Evolutionary conservation across 148 eudicot genomes (phyloP).

Genomic region (Arctostaphylos glauca): DNA sequence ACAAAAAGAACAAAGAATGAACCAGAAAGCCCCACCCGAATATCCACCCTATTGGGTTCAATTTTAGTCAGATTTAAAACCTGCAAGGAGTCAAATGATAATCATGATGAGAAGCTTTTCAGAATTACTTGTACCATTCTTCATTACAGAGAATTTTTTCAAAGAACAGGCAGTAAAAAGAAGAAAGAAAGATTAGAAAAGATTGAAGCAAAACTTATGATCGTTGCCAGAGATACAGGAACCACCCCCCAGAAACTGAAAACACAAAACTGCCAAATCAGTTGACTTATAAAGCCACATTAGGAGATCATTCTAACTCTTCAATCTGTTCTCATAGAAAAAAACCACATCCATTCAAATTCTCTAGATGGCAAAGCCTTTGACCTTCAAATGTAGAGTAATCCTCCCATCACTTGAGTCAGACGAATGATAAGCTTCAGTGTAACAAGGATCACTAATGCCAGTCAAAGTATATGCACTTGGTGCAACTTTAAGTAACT

Average conservation of each 20-base stretch:
- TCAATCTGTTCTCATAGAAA: background rate
- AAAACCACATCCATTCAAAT: background rate
- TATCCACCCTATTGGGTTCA: conserved; percentile 85
- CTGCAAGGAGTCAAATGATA: conserved; percentile 62
- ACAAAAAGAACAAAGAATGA: no score
- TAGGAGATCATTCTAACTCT: background rate
- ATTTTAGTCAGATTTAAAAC: conserved; percentile 86
- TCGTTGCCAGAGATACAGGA: background rate
- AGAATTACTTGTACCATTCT: background rate
- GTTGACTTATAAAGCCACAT: background rate
- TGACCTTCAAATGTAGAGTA: conserved; percentile 88
- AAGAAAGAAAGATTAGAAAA: background rate
- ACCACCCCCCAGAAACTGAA: background rate
- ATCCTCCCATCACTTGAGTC: conserved; percentile 96
- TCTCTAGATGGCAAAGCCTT: background rate
- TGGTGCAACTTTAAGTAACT: conserved; percentile 86
- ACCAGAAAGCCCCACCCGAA: conserved; percentile 81
- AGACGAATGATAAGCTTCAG: conserved; percentile 92
- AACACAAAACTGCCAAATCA: background rate
- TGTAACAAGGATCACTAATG: conserved; percentile 97
- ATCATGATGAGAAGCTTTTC: no score
- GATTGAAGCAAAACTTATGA: no score
- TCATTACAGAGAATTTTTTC: background rate
- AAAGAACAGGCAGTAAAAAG: background rate
- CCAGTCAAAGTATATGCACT: conserved; percentile 78